These are phyloP conservation scores for Blepharisma stoltei DNA, from an alignment of 73 alveolate genomes.

Conservation along the genomic window DNA sequence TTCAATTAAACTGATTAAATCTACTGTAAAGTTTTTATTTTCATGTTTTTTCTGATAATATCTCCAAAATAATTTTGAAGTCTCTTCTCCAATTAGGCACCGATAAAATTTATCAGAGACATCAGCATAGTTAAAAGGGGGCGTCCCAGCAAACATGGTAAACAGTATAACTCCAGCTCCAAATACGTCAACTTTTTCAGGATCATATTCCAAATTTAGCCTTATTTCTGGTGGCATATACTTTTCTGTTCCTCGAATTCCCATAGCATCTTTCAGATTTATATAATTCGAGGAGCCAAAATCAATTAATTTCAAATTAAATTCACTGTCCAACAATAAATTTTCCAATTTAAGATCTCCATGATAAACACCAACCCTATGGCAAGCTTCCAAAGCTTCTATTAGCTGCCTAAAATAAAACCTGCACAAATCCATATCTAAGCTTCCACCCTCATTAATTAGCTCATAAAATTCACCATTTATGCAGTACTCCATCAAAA, in stretches of 20 bases:
- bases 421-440: constrained; percentile 64
- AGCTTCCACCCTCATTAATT: constrained; percentile 74
- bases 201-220: constrained; percentile 34
- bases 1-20: neutral
- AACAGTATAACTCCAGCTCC: constrained; percentile 54
- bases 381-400: constrained; percentile 69
- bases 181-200: constrained; percentile 50
- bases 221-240: constrained; percentile 66
- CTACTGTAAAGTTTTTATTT: constrained; percentile 37
- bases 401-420: constrained; percentile 75
- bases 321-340: constrained; percentile 56
- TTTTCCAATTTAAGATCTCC: constrained; percentile 86
- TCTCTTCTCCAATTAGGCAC: constrained; percentile 32
- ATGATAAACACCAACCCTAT: constrained; percentile 65
- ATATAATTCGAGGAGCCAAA: constrained; percentile 59
- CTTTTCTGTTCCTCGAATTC: constrained; percentile 56
- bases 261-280: constrained; percentile 50
- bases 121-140: constrained; percentile 57
- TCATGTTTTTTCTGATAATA: constrained; percentile 51
- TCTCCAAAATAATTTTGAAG: constrained; percentile 58
- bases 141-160: constrained; percentile 55
- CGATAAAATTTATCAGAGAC: constrained; percentile 48
- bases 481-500: constrained; percentile 68
- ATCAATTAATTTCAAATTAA: constrained; percentile 73
- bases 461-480: constrained; percentile 87